Percentiles rank a stretch among this genome's conserved stretches.
Evolutionary conservation across 305 asterid species (phyloP).

Genomic region (Solanum hybrid): DNA sequence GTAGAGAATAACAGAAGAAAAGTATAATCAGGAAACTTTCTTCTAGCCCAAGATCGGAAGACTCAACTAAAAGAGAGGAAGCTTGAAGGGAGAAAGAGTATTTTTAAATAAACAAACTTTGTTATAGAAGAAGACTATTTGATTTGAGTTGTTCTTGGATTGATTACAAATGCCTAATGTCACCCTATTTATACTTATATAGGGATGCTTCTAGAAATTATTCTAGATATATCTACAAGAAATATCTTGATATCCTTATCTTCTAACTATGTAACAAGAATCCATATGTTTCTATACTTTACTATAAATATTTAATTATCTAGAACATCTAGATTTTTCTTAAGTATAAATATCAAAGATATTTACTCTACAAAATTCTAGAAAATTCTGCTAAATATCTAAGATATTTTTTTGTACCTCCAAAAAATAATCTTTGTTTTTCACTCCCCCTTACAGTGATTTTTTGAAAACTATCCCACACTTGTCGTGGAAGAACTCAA

Average conservation of each 20-base stretch:
- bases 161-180: neutral
- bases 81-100: neutral
- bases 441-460: neutral
- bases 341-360: neutral
- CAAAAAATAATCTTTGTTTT: no score
- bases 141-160: neutral
- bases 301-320: neutral
- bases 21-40: neutral
- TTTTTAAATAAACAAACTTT: neutral
- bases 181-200: neutral
- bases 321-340: neutral
- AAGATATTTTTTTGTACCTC: neutral
- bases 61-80: neutral
- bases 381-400: neutral
- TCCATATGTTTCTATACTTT: neutral
- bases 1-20: neutral
- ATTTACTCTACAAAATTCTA: neutral
- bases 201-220: neutral
- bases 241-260: neutral
- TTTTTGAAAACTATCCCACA: neutral
- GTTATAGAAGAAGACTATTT: neutral
- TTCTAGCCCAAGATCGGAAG: neutral
- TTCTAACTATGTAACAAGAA: neutral
- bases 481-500: neutral
- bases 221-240: neutral